A percentile compares a stretch with the other conserved stretches of the same genome.
Evolutionary conservation across 192 early-diverging fungal species (phyloP).

Genomic region (Entomortierella beljakovae): DNA sequence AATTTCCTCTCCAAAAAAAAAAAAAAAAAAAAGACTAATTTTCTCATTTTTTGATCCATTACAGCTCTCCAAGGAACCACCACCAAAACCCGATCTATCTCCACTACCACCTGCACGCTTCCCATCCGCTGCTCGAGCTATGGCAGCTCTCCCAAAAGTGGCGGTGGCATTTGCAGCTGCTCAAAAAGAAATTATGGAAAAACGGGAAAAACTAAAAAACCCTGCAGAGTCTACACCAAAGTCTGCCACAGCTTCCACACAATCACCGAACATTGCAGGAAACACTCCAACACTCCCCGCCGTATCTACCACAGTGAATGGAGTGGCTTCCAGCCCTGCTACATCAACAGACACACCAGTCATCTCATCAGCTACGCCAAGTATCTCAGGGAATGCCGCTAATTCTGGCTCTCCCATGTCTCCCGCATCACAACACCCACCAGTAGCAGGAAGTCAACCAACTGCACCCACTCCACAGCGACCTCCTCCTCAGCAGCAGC

Average conservation of each 20-base stretch:
- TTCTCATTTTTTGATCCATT: background rate
- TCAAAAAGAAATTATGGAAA: slow-evolving; percentile 15
- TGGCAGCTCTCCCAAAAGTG: slow-evolving; percentile 37
- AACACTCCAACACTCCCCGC: background rate
- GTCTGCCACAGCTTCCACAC: background rate
- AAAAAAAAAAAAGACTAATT: background rate
- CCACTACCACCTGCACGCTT: slow-evolving; percentile 50
- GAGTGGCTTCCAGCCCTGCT: background rate
- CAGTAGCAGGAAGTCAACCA: slow-evolving; percentile 21
- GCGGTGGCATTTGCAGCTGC: slow-evolving; percentile 43
- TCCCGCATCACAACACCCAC: slow-evolving; percentile 14
- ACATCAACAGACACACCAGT: background rate
- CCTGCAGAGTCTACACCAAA: slow-evolving; percentile 3
- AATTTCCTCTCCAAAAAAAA: background rate
- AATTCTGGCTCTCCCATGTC: slow-evolving; percentile 2
- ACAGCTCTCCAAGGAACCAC: slow-evolving; percentile 37
- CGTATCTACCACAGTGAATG: background rate
- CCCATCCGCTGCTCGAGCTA: slow-evolving; percentile 43
- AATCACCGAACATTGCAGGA: background rate
- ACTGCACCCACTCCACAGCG: slow-evolving; percentile 6
- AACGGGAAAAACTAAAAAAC: slow-evolving; percentile 1
- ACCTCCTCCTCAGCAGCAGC: slow-evolving; percentile 22
- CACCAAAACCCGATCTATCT: slow-evolving; percentile 45
- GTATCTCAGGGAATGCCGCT: background rate
- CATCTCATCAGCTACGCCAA: background rate